Percentiles rank a stretch among this genome's conserved stretches.
These are phyloP conservation scores for Podospora conica DNA, from an alignment of 495 filamentous ascomycete species.

Conservation along the genomic window DNA sequence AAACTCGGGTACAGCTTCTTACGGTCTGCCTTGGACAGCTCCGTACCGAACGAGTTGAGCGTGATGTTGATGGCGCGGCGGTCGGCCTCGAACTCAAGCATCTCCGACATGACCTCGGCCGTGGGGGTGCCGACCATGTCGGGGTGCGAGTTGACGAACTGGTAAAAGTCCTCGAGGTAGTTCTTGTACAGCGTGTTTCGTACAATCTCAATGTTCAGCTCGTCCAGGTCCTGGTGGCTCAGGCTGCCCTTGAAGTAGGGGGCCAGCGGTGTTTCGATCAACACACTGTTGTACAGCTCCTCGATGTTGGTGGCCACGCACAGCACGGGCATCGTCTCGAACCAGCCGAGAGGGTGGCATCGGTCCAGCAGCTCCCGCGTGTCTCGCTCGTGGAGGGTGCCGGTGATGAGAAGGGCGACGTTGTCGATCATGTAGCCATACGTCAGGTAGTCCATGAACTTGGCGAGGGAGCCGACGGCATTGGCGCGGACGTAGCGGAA, in stretches of 20 bases:
- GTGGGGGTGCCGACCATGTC: constrained; percentile 85
- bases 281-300: constrained; percentile 94
- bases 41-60: constrained; percentile 96
- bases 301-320: constrained; percentile 98
- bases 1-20: constrained; percentile 95
- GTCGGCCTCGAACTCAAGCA: constrained; percentile 95
- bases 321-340: constrained; percentile 96
- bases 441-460: constrained; percentile 94
- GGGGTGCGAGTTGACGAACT: constrained; percentile 79
- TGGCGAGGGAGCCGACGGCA: constrained; percentile 79
- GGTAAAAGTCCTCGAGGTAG: constrained; percentile 95
- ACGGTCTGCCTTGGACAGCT: constrained; percentile 86
- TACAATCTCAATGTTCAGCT: constrained; percentile 98
- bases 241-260: constrained; percentile 95
- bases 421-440: constrained; percentile 99
- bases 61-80: constrained; percentile 98
- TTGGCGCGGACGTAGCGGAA: constrained; percentile 95
- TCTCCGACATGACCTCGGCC: constrained; percentile 87
- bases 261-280: constrained; percentile 93
- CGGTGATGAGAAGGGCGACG: constrained; percentile 95
- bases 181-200: constrained; percentile 99
- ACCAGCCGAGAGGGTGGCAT: constrained; percentile 97
- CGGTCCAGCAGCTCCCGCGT: constrained; percentile 91
- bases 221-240: constrained; percentile 92
- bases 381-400: constrained; percentile 95